phyloP scores from a whole-genome alignment of 2,329 filamentous ascomycete species.

The Aureobasidium leucospermi region DNA sequence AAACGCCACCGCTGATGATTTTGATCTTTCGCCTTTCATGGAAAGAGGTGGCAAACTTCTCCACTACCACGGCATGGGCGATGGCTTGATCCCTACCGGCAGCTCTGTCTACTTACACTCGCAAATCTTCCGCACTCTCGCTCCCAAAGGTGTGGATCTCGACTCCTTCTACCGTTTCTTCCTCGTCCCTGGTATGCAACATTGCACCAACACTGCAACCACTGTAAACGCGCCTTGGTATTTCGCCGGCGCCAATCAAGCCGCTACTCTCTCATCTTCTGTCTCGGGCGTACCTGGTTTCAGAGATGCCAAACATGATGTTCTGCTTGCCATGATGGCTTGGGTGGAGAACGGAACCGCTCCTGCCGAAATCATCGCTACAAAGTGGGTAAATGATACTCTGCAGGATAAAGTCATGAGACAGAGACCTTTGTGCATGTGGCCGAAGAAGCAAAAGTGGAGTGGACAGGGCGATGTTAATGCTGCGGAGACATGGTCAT shows the following conservation, averaged over 20 bases:
- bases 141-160: constrained; percentile 29
- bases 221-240: constrained; percentile 37
- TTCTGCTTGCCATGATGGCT: constrained; percentile 29
- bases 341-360: constrained; percentile 33
- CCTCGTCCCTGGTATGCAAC: constrained; percentile 37
- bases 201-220: constrained; percentile 30
- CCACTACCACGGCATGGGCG: constrained; percentile 39
- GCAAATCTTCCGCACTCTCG: constrained; percentile 32
- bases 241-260: constrained; percentile 34
- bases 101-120: constrained; percentile 47
- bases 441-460: constrained; percentile 26
- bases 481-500: constrained; percentile 23
- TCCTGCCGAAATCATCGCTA: constrained; percentile 31
- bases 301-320: constrained; percentile 28
- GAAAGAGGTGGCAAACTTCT: constrained; percentile 34
- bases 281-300: constrained; percentile 27
- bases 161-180: constrained; percentile 38
- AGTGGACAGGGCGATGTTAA: constrained; percentile 23
- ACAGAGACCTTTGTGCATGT: constrained; percentile 31
- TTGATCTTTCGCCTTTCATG: constrained; percentile 42
- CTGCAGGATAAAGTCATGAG: constrained; percentile 25
- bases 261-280: constrained; percentile 14
- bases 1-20: constrained; percentile 42
- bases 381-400: constrained; percentile 28
- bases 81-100: constrained; percentile 42